Evolutionary conservation across 352 stramenopile genomes (phyloP).

Genomic region (Globisporangium canariense): DNA sequence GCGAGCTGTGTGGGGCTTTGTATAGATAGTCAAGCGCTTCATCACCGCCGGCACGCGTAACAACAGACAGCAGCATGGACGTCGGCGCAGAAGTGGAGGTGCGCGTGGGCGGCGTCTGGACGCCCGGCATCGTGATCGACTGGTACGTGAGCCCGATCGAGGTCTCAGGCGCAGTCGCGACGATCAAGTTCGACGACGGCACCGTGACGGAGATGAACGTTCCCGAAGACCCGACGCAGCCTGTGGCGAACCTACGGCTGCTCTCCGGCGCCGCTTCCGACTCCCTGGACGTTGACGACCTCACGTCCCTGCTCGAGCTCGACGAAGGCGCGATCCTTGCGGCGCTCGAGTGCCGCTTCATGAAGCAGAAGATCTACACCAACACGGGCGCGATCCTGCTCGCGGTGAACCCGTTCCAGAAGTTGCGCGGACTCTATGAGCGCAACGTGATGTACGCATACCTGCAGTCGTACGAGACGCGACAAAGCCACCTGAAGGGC

Average conservation of each 20-base stretch:
- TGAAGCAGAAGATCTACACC: slow-evolving; percentile 80
- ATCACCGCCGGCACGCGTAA: background rate
- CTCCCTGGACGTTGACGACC: slow-evolving; percentile 68
- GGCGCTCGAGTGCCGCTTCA: slow-evolving; percentile 69
- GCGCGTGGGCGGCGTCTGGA: slow-evolving; percentile 43
- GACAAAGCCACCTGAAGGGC: slow-evolving; percentile 26
- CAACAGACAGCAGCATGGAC: slow-evolving; percentile 37
- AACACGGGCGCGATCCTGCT: slow-evolving; percentile 81
- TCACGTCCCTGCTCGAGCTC: slow-evolving; percentile 79
- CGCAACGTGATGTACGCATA: slow-evolving; percentile 54
- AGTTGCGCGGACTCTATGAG: slow-evolving; percentile 63
- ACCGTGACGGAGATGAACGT: slow-evolving; percentile 43
- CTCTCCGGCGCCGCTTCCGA: background rate
- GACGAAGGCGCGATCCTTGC: slow-evolving; percentile 64
- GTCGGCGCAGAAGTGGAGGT: slow-evolving; percentile 65
- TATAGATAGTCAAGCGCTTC: background rate
- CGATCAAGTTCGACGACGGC: slow-evolving; percentile 68
- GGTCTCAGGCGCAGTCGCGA: slow-evolving; percentile 40
- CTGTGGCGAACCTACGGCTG: slow-evolving; percentile 29
- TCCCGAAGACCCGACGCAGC: slow-evolving; percentile 28
- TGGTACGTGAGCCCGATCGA: slow-evolving; percentile 61
- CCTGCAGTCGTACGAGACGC: slow-evolving; percentile 54
- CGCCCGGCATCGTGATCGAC: slow-evolving; percentile 51
- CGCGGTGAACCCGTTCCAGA: slow-evolving; percentile 83
- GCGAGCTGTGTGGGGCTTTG: background rate